These are phyloP conservation scores for Urtica urens DNA, from an alignment of 306 rosid species.

Conservation along the genomic window DNA sequence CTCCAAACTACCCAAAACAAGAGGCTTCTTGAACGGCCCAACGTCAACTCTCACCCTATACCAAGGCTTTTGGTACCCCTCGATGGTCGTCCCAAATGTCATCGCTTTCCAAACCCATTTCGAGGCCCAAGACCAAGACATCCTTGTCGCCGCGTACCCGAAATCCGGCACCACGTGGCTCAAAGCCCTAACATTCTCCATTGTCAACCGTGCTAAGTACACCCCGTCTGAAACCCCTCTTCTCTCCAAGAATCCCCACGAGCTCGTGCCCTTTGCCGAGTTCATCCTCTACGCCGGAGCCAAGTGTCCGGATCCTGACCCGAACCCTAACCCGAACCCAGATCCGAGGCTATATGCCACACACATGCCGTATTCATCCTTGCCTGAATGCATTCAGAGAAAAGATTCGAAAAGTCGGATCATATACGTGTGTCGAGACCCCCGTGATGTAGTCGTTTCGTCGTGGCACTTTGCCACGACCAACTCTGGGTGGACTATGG, in stretches of 20 bases:
- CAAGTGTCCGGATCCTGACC: not conserved
- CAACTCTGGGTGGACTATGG: not conserved
- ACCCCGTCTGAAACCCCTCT: not conserved
- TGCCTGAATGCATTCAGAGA: slow-evolving; percentile 11
- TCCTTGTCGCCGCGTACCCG: slow-evolving; percentile 10
- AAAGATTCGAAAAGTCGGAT: slow-evolving; percentile 5
- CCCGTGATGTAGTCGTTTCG: slow-evolving; percentile 33
- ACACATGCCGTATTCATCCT: slow-evolving; percentile 13
- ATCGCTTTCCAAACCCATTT: slow-evolving; percentile 7
- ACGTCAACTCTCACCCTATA: not conserved
- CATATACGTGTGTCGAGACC: slow-evolving; percentile 39
- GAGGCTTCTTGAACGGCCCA: slow-evolving; percentile 3
- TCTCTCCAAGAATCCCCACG: slow-evolving; percentile 12
- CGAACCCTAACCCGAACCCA: not conserved
- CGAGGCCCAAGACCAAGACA: slow-evolving; percentile 10
- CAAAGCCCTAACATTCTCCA: slow-evolving; percentile 20
- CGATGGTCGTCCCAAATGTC: not conserved
- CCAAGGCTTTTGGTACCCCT: slow-evolving; percentile 18
- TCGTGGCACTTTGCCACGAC: slow-evolving; percentile 13
- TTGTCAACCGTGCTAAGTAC: not conserved
- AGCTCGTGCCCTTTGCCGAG: slow-evolving; percentile 13
- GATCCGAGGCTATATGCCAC: slow-evolving; percentile 20
- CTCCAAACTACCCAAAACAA: slow-evolving; percentile 9
- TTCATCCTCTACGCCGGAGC: not conserved
- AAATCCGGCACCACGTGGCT: slow-evolving; percentile 27